Conservation (phyloP, 2,329 filamentous ascomycete species). For the Calcarisporium arbuscula region DNA sequence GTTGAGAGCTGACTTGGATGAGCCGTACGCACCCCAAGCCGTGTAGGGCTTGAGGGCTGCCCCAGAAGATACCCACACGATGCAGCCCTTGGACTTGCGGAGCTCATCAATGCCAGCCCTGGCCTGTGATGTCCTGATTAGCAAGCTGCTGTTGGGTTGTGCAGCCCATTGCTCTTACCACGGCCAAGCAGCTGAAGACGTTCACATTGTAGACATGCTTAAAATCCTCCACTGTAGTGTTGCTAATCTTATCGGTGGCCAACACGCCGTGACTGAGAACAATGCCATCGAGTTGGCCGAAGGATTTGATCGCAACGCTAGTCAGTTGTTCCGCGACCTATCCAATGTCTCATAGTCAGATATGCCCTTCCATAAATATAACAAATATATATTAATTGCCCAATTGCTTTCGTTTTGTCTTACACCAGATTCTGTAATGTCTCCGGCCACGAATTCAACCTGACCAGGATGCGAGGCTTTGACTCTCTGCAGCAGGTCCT, state of each 20-base stretch:
- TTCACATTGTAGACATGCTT: constrained; percentile 73
- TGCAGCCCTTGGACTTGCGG: constrained; percentile 60
- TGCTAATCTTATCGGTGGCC: constrained; percentile 65
- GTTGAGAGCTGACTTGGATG: constrained; percentile 77
- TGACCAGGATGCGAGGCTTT: constrained; percentile 45
- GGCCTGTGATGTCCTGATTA: constrained; percentile 45
- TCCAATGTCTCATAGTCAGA: not conserved
- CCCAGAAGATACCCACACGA: constrained; percentile 76
- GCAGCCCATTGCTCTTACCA: constrained; percentile 51
- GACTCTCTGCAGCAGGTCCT: constrained; percentile 41
- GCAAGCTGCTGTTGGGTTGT: no score
- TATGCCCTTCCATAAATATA: not conserved
- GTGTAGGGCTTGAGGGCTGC: constrained; percentile 61
- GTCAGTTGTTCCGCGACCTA: constrained; percentile 57
- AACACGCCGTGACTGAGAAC: constrained; percentile 85
- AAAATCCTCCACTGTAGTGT: constrained; percentile 69
- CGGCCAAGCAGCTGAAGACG: constrained; percentile 72
- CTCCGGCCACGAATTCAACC: constrained; percentile 50
- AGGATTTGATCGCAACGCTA: constrained; percentile 58
- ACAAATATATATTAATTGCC: not conserved
- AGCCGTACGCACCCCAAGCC: constrained; percentile 76
- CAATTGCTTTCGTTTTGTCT: constrained; percentile 5
- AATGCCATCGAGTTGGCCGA: constrained; percentile 70
- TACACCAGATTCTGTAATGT: constrained; percentile 48
- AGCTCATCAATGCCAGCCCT: constrained; percentile 65